phyloP scores from a whole-genome alignment of 2,329 filamentous ascomycete species.

The Clarireedia hainanense region DNA sequence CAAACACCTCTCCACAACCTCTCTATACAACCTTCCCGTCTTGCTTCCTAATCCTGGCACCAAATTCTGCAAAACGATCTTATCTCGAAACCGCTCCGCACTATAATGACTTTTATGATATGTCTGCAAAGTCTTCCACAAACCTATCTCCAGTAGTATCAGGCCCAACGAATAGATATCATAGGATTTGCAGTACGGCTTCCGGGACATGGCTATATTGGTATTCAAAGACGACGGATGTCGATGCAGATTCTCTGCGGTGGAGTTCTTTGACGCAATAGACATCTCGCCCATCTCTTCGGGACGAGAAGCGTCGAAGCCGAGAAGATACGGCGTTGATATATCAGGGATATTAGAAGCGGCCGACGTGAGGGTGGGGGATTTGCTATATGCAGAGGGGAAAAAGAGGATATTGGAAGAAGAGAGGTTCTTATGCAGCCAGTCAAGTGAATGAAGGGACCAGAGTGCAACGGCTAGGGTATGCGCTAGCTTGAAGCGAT shows the following conservation, averaged over 20 bases:
- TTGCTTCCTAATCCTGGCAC: slow-evolving; percentile 36
- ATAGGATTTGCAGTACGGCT: slow-evolving; percentile 33
- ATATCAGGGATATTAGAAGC: slow-evolving; percentile 35
- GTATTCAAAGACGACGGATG: slow-evolving; percentile 36
- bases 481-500: slow-evolving; percentile 35
- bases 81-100: slow-evolving; percentile 36
- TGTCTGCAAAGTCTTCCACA: slow-evolving; percentile 37
- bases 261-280: slow-evolving; percentile 35
- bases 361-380: slow-evolving; percentile 21
- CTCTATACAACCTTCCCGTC: slow-evolving; percentile 33
- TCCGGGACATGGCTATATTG: slow-evolving; percentile 29
- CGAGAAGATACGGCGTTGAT: slow-evolving; percentile 31
- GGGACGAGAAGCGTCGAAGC: slow-evolving; percentile 35
- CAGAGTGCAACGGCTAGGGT: slow-evolving; percentile 38
- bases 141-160: slow-evolving; percentile 41
- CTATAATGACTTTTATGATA: slow-evolving; percentile 37
- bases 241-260: slow-evolving; percentile 35
- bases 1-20: slow-evolving; percentile 37
- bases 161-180: slow-evolving; percentile 41
- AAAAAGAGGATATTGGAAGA: slow-evolving; percentile 36
- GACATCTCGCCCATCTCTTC: slow-evolving; percentile 31
- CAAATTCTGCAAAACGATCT: slow-evolving; percentile 34
- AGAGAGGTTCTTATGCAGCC: slow-evolving; percentile 40
- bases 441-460: slow-evolving; percentile 46
- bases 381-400: slow-evolving; percentile 31